Evolutionary conservation across 1,284 basidiomycete genomes (phyloP), one percentile per base, ranked within the genome.

Genomic region (Phaffia rhodozyma): DNA sequence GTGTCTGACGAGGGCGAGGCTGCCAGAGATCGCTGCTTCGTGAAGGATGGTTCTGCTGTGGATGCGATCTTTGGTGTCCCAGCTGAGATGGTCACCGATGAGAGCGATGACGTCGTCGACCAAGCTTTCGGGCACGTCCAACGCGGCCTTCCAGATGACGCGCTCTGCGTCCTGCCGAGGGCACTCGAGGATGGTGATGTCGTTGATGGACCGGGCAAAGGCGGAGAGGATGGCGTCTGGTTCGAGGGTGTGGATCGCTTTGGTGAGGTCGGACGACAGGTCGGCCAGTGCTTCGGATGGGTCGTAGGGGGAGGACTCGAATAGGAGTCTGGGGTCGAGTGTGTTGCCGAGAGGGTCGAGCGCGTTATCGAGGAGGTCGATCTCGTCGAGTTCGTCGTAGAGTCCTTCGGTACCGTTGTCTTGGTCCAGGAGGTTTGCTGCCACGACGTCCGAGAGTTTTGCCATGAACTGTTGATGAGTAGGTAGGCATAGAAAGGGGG

Each of bases 11-110:
- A 98, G 55, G 25, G 34, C 27, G 38, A 65, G 55, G 30, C 48
- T n/a, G 18, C 58, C 59, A 4, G 51, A 30, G 48, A 61, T 48
- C n/a, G 63, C 54, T 2, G 63, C 55, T n/a, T 94, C 89, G 73
- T 98, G 96, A n/a, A 98, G 82, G 68, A 90, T 91, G 1, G 88
- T 93, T 34, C 96, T 84, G 43, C 89, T 90, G 73, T 97, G 98
- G 79, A 99, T 98, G 71, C 97, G 92, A 73, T 98, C 96, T 52
- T 97, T 82, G 72, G 91, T 97, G 59, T 80, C 79, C 74, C 89
- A 97, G 76, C 97, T 89, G 71, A 97, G 89, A 0, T 86, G 81
- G 3, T 78, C 75, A 23, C 79, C 78, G 60, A 91, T 79, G 49
- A 86, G 84, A 21, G 79, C 74, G 25, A 91, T 76, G 60, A 93